Evolutionary conservation across 2,329 filamentous ascomycete species (phyloP), one percentile per base, ranked within the genome.

Genomic region (Knoxdaviesia capensis): DNA sequence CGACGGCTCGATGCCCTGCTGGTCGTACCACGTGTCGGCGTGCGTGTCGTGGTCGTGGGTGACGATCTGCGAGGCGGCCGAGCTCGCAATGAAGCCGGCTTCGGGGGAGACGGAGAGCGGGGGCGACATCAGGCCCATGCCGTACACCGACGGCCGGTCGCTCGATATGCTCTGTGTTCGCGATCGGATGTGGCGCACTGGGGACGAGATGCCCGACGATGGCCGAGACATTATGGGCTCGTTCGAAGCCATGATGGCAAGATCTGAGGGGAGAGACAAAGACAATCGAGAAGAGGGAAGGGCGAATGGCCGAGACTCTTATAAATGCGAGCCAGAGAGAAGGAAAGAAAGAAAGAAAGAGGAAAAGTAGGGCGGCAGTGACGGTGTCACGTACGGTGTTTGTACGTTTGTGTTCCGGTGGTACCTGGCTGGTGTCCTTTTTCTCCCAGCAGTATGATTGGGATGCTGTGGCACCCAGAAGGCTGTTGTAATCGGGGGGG

Each of bases 51-150:
- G 80, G 54, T 92, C 80, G 54, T 86, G 85, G 45, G 84, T 88
- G 50, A 96, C 78, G 47, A 93, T 88, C 56, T 94, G 85, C 11
- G 84, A 86, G 41, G 88, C 90, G 45, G 88, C 85, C 38, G 85
- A 80, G 32, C 76, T 68, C 39, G 88, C 87, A 52, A 98, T 87
- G 60, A 92, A 98, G 11, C 77, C 82, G 31, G 90, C 79, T 49
- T 80, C 67, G 7, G 88, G 90, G 38, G 77, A 77, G 44, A 88
- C 70, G 40, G 65, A 64, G 33, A 71, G 56, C 11, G 84, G 80
- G 41, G 82, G 80, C 39, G 75, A 72, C 57, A 74, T 66, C 40
- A 80, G 60, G 52, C 69, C 69, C 53, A 66, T 63, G 56, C 60
- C 63, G 52, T 69, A 63, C 47, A 70, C 65, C 5, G 79, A 82